Percentiles rank a stretch among this genome's conserved stretches.
Evolutionary conservation across 106 monocot genomes (phyloP).

Genomic region (Phalaenopsis equestris): DNA sequence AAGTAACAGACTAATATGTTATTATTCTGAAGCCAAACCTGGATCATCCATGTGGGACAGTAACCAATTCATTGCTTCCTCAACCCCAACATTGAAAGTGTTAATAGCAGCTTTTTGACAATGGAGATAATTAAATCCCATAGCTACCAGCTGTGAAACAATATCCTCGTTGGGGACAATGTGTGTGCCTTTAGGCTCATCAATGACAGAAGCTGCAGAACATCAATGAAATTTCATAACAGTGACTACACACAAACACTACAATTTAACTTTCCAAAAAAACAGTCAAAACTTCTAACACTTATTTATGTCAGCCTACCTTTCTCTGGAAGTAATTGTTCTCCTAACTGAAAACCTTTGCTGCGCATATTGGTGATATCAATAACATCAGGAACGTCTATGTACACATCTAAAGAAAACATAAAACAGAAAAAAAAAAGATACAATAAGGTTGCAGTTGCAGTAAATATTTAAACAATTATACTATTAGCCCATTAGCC

Average conservation of each 20-base stretch:
- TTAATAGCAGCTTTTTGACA: slow-evolving; percentile 96
- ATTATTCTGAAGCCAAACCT: slow-evolving; percentile 26
- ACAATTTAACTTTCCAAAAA: background rate
- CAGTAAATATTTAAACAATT: background rate
- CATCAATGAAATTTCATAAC: background rate
- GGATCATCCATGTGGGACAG: slow-evolving; percentile 94
- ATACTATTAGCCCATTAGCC: background rate
- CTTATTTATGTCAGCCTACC: slow-evolving; percentile 19
- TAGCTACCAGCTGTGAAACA: slow-evolving; percentile 59
- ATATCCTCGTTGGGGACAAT: slow-evolving; percentile 53
- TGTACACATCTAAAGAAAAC: slow-evolving; percentile 69
- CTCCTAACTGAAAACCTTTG: slow-evolving; percentile 79
- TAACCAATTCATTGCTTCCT: slow-evolving; percentile 97
- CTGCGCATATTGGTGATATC: slow-evolving; percentile 86
- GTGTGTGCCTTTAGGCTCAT: slow-evolving; percentile 24
- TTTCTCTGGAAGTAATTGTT: slow-evolving; percentile 82
- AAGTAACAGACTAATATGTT: background rate
- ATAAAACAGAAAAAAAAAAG: background rate
- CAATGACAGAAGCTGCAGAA: slow-evolving; percentile 29
- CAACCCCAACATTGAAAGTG: slow-evolving; percentile 78
- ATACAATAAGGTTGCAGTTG: background rate
- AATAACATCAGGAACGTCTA: slow-evolving; percentile 95
- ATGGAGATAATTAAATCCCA: slow-evolving; percentile 93
- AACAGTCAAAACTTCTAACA: background rate
- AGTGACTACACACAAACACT: background rate